Evolutionary conservation across 371 early-diverging fungal genomes (phyloP), one percentile per base, ranked within the genome.

Genomic region (Encephalitozoon romaleae): DNA sequence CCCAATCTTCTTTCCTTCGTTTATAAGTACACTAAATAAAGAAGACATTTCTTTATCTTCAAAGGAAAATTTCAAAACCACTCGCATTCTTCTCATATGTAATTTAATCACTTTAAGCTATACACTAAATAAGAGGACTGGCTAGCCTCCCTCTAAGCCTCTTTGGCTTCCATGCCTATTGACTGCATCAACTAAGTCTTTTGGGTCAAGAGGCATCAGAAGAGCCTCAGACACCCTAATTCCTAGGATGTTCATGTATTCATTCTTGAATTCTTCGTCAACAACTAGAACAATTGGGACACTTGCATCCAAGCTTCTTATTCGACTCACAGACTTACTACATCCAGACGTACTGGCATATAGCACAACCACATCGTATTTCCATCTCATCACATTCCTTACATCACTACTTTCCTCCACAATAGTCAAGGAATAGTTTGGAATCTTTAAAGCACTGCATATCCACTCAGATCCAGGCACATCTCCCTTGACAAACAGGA

Each of bases 281-380:
- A 59, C 59, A 59, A 38, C 59, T 34, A 59, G 15, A 18, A 59
- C 38, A 59, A 59, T 59, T 1, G 59, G 59, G 12, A 59, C 59
- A 32, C 34, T 34, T 9, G 26, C 38, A 28, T 28, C 28, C 15
- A 12, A 32, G 38, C 15, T 21, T 12, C 59, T 30, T 34, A 59
- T 59, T 18, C 59, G 59, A 34, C 59, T 34, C 28, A 59, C 59
- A 9, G 15, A 2, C 59, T 2, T 38, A 2, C 32, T 38, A 18
- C 38, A 32, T n/a, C 15, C 15, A 34, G 32, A 12, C 15, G 59
- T 8, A 15, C n/a, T 21, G 0, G 38, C 59, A 59, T 59, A 28
- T 15, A 59, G n/a, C n/a, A 59, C 59, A 5, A 59, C 59, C 9
- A 59, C 59, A 59, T 59, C 28, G 21, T 59, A 59, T 18, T 15